Base-by-base conservation (phyloP, 2,329 filamentous ascomycete species). In the Cytospora chrysosperma region DNA sequence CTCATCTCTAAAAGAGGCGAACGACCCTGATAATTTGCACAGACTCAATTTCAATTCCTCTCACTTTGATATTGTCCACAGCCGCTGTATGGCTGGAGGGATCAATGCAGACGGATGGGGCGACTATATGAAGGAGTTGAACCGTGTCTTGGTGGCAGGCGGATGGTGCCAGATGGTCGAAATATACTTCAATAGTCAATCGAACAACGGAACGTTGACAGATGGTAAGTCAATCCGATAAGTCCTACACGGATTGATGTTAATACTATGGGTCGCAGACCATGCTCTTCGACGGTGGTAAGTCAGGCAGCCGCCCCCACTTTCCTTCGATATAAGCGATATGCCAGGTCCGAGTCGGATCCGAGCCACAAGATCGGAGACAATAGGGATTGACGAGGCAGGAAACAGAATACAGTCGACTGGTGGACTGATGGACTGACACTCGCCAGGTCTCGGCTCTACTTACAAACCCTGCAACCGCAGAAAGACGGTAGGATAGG, bases 121-220 rank as follows among this genome's bases (percentile, higher is more conserved):
- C 61, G 81, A 82, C 34, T 97, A 96, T 75, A 75, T 96, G 67
- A 80, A 81, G 69, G 93, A 97, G 69, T 90, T 96, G 65, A 84
- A 86, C 68, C 82, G 85, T 26, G 82, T 92, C 12, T 78, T 93
- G 67, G 88, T 86, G 57, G 88, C 87, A 7, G 89, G 88, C 2
- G 93, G 93, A 1, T 97, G 92, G 92, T 84, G 90, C 64, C 92
- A 97, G 72, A 88, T 96, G 83, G 85, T 91, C n/a, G 93, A 97
- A 72, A 85, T 93, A 70, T 92, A 96, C 71, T 89, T 88, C 74
- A 92, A 92, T 68, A 87, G 91, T 28, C 93, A 96, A 74, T 96
- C 92, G 0, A 87, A 94, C 69, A 96, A 91, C 70, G 92, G 92
- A 6, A 87, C 85, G n/a, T 77, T 95, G 69, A 88, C 85, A 13